phyloP scores from a whole-genome alignment of 2,329 filamentous ascomycete genomes.

The Aureobasidium sp. region DNA sequence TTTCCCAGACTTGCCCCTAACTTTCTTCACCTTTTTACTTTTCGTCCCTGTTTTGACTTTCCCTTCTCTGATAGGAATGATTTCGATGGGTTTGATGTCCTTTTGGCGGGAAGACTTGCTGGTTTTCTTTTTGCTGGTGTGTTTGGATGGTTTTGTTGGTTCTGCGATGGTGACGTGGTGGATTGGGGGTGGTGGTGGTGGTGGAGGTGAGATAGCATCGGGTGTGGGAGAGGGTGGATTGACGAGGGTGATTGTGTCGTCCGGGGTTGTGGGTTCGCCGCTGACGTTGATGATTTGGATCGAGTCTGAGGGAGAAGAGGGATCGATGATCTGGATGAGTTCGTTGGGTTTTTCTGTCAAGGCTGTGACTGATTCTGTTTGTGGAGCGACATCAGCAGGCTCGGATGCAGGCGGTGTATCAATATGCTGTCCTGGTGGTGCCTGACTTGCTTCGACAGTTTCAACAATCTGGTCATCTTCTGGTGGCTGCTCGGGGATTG shows the following conservation, averaged over 20 bases:
- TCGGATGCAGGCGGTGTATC: background rate
- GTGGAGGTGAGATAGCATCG: background rate
- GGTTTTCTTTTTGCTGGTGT: background rate
- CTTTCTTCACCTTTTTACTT: background rate
- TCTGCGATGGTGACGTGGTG: background rate
- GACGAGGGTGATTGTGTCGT: background rate
- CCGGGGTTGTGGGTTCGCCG: background rate
- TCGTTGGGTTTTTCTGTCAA: background rate
- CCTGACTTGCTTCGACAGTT: too few relatives aligned
- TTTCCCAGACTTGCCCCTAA: background rate
- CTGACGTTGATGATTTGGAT: background rate
- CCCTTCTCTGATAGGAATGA: background rate
- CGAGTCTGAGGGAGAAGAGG: background rate
- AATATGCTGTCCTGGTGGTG: background rate
- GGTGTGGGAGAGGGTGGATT: background rate
- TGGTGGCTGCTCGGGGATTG: too few relatives aligned
- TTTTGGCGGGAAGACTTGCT: background rate
- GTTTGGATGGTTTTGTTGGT: background rate
- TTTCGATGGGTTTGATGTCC: background rate
- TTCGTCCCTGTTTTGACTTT: background rate
- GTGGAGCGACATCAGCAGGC: background rate
- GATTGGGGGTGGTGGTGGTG: background rate
- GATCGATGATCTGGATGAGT: background rate
- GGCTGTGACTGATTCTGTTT: background rate
- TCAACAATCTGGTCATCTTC: too few relatives aligned